Base-by-base conservation (phyloP, 2,329 filamentous ascomycete species). In the Sporothrix inflata region DNA sequence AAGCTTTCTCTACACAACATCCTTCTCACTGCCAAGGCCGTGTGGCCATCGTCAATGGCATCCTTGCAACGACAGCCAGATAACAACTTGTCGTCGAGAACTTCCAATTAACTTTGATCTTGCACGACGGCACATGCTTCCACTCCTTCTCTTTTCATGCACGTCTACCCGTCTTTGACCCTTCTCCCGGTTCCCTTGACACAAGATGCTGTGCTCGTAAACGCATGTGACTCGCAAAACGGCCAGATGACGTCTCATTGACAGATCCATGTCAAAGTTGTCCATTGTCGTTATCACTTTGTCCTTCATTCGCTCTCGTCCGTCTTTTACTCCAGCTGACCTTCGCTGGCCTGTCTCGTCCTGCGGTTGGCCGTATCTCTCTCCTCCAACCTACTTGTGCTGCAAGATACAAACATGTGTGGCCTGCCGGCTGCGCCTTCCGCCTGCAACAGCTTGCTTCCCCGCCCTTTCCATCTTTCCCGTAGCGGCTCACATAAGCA, bases 401-500 rank as follows among this genome's bases (percentile, higher is more conserved):
- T 60, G 24, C 51, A 61, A 61, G 6, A 12, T 40, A 12, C 19
- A 30, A 38, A 60, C 27, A 60, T 60, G 55, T 38, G 16, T 9
- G 55, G 30, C 55, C 30, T n/a, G 42, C 14, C 42, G 14, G 12
- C 19, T 47, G 49, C 12, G 14, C 24, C 40, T 65, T n/a, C 38
- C 40, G 8, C 21, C 63, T 49, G 24, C 42, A 66, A 5, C 40
- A 47, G 42, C 45, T 66, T 47, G 40, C 21, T 66, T 66, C 63
- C 63, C 63, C 63, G 63, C 63, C 42, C 24, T 66, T 49, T 65
- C 16, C 6, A 34, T 38, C n/a, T 9, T 21, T 12, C 7, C 7
- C 55, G n/a, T 61, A 65, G 27, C 63, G 63, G 61, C 63, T 66
- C 63, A 66, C 63, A 66, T 49, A 34, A 66, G 63, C 63, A 66